Conservation (phyloP, 2,329 filamentous ascomycete species). For the Raffaelea albimanens region DNA sequence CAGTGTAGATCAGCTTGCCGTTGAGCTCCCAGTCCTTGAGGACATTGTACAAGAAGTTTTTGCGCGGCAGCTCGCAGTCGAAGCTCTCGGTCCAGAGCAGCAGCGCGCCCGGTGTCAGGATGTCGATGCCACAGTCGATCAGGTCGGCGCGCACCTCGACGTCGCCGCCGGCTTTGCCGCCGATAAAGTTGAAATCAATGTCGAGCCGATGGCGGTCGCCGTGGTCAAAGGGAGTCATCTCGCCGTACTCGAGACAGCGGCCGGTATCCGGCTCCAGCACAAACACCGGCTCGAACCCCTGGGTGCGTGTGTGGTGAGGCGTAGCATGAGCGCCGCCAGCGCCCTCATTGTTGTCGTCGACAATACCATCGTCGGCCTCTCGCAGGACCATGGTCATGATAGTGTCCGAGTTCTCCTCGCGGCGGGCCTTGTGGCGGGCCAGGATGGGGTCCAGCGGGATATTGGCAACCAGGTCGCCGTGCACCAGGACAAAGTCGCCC, state of each 20-base stretch:
- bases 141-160: conserved; percentile 80
- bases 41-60: conserved; percentile 72
- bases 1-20: conserved; percentile 89
- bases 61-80: conserved; percentile 67
- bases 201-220: conserved; percentile 51
- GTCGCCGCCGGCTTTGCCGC: conserved; percentile 46
- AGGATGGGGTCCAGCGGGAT: conserved; percentile 73
- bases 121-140: conserved; percentile 91
- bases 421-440: conserved; percentile 68
- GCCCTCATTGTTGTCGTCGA: conserved; percentile 61
- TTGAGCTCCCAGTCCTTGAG: conserved; percentile 96
- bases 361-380: conserved; percentile 58
- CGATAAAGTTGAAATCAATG: conserved; percentile 72
- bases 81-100: conserved; percentile 96
- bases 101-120: conserved; percentile 91
- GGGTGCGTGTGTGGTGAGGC: conserved; percentile 64
- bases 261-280: conserved; percentile 72
- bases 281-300: conserved; percentile 71
- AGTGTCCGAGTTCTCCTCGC: conserved; percentile 78
- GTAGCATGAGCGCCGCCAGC: conserved; percentile 40
- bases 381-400: conserved; percentile 96
- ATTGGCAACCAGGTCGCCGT: conserved; percentile 88
- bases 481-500: conserved; percentile 85
- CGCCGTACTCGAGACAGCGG: conserved; percentile 87
- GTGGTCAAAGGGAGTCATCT: conserved; percentile 60